Percentiles rank a stretch among this genome's conserved stretches.
Evolutionary conservation across 805 yeast species (phyloP).

Genomic region (Starmera quercuum): DNA sequence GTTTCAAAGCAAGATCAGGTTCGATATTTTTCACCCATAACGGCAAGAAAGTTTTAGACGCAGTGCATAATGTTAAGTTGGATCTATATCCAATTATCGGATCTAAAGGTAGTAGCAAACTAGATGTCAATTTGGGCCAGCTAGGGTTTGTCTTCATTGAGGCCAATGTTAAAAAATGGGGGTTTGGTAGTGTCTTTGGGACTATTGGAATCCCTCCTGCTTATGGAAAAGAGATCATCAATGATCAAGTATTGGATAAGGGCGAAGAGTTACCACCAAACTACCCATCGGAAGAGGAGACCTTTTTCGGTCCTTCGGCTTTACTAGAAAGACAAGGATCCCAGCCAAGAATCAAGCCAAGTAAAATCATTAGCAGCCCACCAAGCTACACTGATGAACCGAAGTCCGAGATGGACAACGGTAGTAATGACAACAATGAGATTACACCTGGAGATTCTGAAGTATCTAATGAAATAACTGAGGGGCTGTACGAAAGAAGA

Average conservation of each 20-base stretch:
- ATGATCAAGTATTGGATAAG: constrained; percentile 54
- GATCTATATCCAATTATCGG: constrained; percentile 33
- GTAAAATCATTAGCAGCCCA: constrained; percentile 10
- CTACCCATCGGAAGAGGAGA: constrained; percentile 56
- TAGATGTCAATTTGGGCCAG: constrained; percentile 64
- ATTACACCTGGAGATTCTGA: constrained; percentile 1
- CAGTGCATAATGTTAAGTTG: constrained; percentile 61
- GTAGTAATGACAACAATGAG: too few relatives aligned
- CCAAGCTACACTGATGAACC: constrained; percentile 20
- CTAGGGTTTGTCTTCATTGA: constrained; percentile 74
- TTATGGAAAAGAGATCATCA: constrained; percentile 30
- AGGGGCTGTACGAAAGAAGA: constrained; percentile 22
- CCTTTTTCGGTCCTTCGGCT: constrained; percentile 46
- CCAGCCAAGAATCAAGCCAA: constrained; percentile 2
- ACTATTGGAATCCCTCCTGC: constrained; percentile 39
- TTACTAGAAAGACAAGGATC: constrained; percentile 3
- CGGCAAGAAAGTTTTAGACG: constrained; percentile 79
- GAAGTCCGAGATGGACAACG: constrained; percentile 9
- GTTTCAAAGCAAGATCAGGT: constrained; percentile 74
- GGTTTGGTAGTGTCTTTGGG: constrained; percentile 44
- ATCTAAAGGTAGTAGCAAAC: constrained; percentile 27
- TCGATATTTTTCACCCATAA: constrained; percentile 89
- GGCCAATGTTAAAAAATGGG: constrained; percentile 82
- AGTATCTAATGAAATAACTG: constrained; percentile 8
- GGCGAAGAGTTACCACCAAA: constrained; percentile 71